A percentile compares a stretch with the other conserved stretches of the same genome.
Evolutionary conservation across 495 filamentous ascomycete genomes (phyloP).

Genomic region (Aspergillus wentii): DNA sequence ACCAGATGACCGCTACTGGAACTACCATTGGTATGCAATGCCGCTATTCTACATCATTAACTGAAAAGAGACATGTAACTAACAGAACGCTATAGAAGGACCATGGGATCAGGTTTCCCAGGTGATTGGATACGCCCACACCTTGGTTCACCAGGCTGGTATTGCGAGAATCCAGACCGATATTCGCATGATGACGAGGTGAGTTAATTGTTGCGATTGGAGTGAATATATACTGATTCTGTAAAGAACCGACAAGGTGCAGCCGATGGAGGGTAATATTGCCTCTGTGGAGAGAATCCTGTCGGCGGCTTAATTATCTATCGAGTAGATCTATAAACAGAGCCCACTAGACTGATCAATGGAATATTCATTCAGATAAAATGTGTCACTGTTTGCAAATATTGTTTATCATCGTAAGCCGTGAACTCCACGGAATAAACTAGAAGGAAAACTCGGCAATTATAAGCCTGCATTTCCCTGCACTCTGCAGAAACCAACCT

Average conservation of each 20-base stretch:
- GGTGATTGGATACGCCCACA: constrained; percentile 77
- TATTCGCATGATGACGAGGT: constrained; percentile 75
- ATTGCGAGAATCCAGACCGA: constrained; percentile 74
- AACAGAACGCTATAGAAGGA: constrained; percentile 54
- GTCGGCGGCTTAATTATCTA: background rate
- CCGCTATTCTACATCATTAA: too few species aligned
- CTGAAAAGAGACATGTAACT: background rate
- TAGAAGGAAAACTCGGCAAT: too few species aligned
- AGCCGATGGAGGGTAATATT: constrained; percentile 14
- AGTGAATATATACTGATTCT: background rate
- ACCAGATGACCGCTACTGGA: constrained; percentile 77
- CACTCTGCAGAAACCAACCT: too few species aligned
- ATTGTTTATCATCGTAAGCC: too few species aligned
- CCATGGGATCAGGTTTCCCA: constrained; percentile 77
- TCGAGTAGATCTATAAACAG: too few species aligned
- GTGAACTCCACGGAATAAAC: too few species aligned
- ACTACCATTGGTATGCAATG: constrained; percentile 67
- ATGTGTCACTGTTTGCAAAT: too few species aligned
- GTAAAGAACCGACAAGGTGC: constrained; percentile 22
- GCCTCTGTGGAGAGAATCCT: constrained; percentile 19
- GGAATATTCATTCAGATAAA: too few species aligned
- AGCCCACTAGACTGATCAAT: too few species aligned
- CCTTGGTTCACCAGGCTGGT: constrained; percentile 68
- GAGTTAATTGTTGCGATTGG: constrained; percentile 11
- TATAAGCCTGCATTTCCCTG: too few species aligned